Base-by-base conservation (phyloP, 257 asterid genomes). In the Nicotiana paniculata region DNA sequence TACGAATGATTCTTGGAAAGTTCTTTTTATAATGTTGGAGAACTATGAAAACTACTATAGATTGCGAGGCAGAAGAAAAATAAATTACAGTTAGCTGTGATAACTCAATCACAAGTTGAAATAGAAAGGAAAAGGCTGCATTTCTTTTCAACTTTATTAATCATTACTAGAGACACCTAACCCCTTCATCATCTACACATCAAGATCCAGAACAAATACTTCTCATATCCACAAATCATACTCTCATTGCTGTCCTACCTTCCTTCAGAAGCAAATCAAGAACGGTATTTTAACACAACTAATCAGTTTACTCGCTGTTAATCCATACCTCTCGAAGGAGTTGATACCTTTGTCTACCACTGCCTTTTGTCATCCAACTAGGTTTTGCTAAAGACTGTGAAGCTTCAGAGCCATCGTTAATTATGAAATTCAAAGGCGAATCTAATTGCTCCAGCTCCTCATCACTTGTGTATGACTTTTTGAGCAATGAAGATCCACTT, bases 401-500 rank as follows among this genome's bases (percentile, higher is more conserved):
- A 77, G 86, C 81, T 28, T 48, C 84, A 58, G 79, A 43, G 63
- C 83, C 61, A 32, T 90, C 89, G 1, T 33, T 77, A 64, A 84
- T 68, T 77, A 93, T 84, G 12, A 90, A 85, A 79, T 77, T 88
- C 82, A 92, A 85, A 18, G 97, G 97, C 3, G 97, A 91, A 83
- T 88, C 89, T 74, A 91, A 65, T 46, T 89, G 92, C 35, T 94
- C 97, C 32, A 94, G 92, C 77, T 93, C 98, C 58, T 93, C 97
- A 15, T 94, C 97, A 24, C 95, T 93, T 30, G 96, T 90, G 81
- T 92, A 90, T 33, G 97, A 90, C 87, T 92, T 93, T 69, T 87
- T 90, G 53, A 94, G 95, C 63, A 90, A 75, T 4, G 92, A 87
- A 70, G 96, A 91, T 28, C 92, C 86, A 46, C 83, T 88, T 61